Conservation (phyloP, 2,329 filamentous ascomycete genomes). For the Ceratocystiopsis sp. region DNA sequence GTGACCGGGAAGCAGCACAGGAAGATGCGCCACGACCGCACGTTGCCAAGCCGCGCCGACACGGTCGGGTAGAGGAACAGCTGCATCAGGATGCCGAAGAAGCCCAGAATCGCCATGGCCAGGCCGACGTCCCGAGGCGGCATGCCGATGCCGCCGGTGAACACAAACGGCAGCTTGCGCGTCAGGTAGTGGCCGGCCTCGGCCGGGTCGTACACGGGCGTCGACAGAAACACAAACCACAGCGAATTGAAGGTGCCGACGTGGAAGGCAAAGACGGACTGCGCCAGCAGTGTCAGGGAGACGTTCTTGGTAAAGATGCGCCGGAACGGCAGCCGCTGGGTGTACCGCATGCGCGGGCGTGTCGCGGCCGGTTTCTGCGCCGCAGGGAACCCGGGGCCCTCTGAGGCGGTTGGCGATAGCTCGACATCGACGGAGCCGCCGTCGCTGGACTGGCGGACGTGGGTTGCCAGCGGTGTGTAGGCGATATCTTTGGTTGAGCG, state of each 20-base stretch:
- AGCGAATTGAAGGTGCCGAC: slow-evolving; percentile 61
- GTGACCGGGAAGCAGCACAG: slow-evolving; percentile 53
- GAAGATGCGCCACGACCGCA: slow-evolving; percentile 50
- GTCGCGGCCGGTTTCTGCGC: background rate
- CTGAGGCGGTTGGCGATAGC: background rate
- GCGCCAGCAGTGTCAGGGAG: slow-evolving; percentile 37
- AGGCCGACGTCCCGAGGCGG: slow-evolving; percentile 54
- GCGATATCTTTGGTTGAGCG: slow-evolving; percentile 11
- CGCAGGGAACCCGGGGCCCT: background rate
- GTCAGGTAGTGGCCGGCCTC: slow-evolving; percentile 13
- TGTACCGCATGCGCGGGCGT: slow-evolving; percentile 19
- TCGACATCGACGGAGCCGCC: slow-evolving; percentile 12
- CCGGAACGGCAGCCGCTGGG: slow-evolving; percentile 31
- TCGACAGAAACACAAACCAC: slow-evolving; percentile 62
- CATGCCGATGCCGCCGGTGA: slow-evolving; percentile 62
- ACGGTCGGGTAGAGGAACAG: slow-evolving; percentile 53
- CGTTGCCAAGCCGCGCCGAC: slow-evolving; percentile 48
- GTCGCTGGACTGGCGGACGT: slow-evolving; percentile 2
- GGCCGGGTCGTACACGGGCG: slow-evolving; percentile 37
- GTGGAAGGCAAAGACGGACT: slow-evolving; percentile 56
- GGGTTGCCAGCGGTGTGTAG: slow-evolving; percentile 20
- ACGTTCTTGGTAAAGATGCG: slow-evolving; percentile 40
- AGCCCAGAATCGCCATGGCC: slow-evolving; percentile 59
- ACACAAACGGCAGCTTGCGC: slow-evolving; percentile 36
- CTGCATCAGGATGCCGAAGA: slow-evolving; percentile 59